A percentile compares a stretch with the other conserved stretches of the same genome.
Evolutionary conservation across 2,329 filamentous ascomycete genomes (phyloP).

Genomic region (Daldinia sp.): DNA sequence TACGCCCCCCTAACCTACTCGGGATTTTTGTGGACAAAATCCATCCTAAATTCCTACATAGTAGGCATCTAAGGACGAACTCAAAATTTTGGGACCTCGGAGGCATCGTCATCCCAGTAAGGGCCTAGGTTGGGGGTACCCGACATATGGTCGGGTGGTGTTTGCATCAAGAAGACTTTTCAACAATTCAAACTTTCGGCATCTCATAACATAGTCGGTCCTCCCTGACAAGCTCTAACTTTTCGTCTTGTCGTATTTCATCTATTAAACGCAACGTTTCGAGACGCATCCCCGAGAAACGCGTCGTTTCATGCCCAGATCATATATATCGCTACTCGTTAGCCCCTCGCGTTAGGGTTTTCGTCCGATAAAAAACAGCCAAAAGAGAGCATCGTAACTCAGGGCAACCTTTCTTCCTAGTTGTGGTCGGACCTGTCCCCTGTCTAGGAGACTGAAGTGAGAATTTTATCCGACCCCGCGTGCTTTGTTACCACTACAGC

Average conservation of each 20-base stretch:
- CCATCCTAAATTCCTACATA: slow-evolving; percentile 34
- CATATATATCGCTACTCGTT: slow-evolving; percentile 31
- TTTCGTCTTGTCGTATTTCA: slow-evolving; percentile 31
- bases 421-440: slow-evolving; percentile 23
- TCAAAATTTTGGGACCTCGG: slow-evolving; percentile 42
- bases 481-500: slow-evolving; percentile 24
- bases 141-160: slow-evolving; percentile 40
- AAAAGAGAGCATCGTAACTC: slow-evolving; percentile 30
- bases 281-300: slow-evolving; percentile 31
- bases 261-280: slow-evolving; percentile 32
- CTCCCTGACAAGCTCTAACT: slow-evolving; percentile 34
- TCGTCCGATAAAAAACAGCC: slow-evolving; percentile 25
- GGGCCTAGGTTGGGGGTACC: slow-evolving; percentile 39
- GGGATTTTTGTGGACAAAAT: slow-evolving; percentile 41
- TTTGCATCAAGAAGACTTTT: slow-evolving; percentile 41
- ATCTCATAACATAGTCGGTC: slow-evolving; percentile 37
- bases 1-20: slow-evolving; percentile 41
- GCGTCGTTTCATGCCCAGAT: slow-evolving; percentile 32
- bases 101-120: slow-evolving; percentile 43
- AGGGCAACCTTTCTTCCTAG: slow-evolving; percentile 34
- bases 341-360: slow-evolving; percentile 28
- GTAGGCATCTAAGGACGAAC: slow-evolving; percentile 37
- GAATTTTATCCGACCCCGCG: slow-evolving; percentile 30
- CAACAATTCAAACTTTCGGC: slow-evolving; percentile 33
- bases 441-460: slow-evolving; percentile 34